phyloP scores from a whole-genome alignment of 129 eudicot species.

The Rutidosis leptorrhynchoides region DNA sequence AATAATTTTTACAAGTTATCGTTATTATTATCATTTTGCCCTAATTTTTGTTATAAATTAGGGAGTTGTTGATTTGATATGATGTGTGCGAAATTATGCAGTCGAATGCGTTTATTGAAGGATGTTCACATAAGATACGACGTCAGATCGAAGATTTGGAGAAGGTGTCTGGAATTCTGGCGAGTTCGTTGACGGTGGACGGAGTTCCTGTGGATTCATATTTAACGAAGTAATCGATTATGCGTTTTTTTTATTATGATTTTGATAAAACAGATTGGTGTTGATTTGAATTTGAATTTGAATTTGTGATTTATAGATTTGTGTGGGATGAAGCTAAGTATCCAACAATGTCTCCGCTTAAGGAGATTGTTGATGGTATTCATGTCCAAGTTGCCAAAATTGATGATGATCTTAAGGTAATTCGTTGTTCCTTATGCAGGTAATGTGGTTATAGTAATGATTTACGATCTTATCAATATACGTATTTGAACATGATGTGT shows the following conservation, averaged over 20 bases:
- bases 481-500: not conserved
- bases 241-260: not conserved
- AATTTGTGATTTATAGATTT: slow-evolving; percentile 44
- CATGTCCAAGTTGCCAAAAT: slow-evolving; percentile 71
- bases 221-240: slow-evolving; percentile 57
- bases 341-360: slow-evolving; percentile 92
- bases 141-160: slow-evolving; percentile 17
- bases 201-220: slow-evolving; percentile 98
- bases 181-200: slow-evolving; percentile 83
- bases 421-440: not conserved
- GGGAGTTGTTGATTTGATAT: not conserved
- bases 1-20: not conserved
- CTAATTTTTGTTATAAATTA: not conserved
- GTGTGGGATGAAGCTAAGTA: slow-evolving; percentile 99
- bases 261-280: not conserved
- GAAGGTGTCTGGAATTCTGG: slow-evolving; percentile 53
- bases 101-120: slow-evolving; percentile 86
- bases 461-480: not conserved
- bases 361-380: slow-evolving; percentile 79
- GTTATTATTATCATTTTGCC: not conserved
- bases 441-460: not conserved
- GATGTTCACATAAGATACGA: slow-evolving; percentile 52
- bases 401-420: slow-evolving; percentile 98
- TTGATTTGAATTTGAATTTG: not conserved
- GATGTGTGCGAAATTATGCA: slow-evolving; percentile 31